These are phyloP conservation scores for Phascolomyces articulosus DNA, from an alignment of 371 early-diverging fungal genomes.

Conservation along the genomic window DNA sequence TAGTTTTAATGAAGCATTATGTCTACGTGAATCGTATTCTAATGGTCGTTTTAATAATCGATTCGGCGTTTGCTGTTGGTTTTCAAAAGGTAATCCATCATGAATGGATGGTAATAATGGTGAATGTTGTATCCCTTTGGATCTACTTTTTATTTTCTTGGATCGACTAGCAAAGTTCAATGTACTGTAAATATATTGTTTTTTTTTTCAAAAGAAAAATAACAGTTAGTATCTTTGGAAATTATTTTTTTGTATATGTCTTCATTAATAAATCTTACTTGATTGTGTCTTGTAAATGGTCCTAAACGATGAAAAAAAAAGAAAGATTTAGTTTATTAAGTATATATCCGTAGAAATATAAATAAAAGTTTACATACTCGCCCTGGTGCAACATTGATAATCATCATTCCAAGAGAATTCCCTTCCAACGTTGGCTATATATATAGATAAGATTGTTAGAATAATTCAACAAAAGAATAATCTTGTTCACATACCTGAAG, in stretches of 20 bases:
- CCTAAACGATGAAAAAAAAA: not conserved
- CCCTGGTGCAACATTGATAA: constrained; percentile 64
- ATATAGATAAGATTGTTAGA: not conserved
- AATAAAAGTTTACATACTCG: constrained; percentile 28
- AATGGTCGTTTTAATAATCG: not conserved
- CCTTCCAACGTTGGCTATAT: constrained; percentile 66
- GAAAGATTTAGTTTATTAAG: constrained; percentile 11
- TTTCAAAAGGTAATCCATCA: not conserved
- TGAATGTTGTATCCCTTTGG: not conserved
- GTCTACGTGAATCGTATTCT: not conserved
- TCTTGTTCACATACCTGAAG: no score
- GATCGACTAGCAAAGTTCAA: constrained; percentile 74
- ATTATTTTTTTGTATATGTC: not conserved
- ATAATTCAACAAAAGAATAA: no score
- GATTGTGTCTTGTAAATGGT: not conserved
- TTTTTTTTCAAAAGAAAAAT: not conserved
- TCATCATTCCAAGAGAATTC: constrained; percentile 62
- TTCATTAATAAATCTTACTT: not conserved
- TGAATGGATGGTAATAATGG: not conserved
- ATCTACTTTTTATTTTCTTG: constrained; percentile 61
- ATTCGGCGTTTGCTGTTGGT: not conserved
- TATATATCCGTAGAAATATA: no score
- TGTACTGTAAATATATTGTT: no score
- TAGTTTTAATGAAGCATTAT: not conserved
- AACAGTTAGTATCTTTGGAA: not conserved